Evolutionary conservation across 108 stramenopile species (phyloP), one percentile per base, ranked within the genome.

Genomic region (Mayamaea pseudoterrestris): DNA sequence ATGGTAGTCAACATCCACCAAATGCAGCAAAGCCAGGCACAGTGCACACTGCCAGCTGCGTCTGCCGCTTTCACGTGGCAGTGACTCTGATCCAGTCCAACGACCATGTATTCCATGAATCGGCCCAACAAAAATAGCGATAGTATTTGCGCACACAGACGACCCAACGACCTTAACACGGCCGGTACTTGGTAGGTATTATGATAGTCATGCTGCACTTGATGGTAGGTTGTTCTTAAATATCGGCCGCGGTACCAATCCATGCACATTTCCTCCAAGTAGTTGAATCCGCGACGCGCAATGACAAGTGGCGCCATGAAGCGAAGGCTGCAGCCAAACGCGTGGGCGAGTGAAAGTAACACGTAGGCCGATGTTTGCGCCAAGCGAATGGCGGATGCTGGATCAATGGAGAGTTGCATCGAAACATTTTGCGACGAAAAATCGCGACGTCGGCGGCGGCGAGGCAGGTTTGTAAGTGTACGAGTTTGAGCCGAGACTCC

Each of bases 221-320:
- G 44, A 2, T 67, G 66, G 45, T 58, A 75, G 0, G 74, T 86
- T 13, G 53, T 72, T 8, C 73, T 67, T 8, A 80, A 41, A 35
- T 73, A 70, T 13, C 76, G 44, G 35, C 78, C 83, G 20, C 54
- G 62, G 63, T 66, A 70, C 41, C 74, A 74, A 41, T 84, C 83
- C 13, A 54, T 28, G 27, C 49, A 48, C 16, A 34, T n/a, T 16
- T 29, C 31, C 12, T 34, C 17, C 11, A 63, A 47, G 22, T 39
- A 29, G 14, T 31, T 35, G 18, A 71, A 31, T 9, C 44, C 32
- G 21, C 63, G 58, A 27, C 58, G 50, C 11, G 67, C 66, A 14
- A 74, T 12, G 27, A 74, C 45, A 51, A 74, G 58, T 27, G 73
- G 73, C 35, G 58, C 58, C 42, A 74, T 34, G 11, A 74, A 27